phyloP scores from a whole-genome alignment of 257 asterid species.

The Gardenia jasminoides region DNA sequence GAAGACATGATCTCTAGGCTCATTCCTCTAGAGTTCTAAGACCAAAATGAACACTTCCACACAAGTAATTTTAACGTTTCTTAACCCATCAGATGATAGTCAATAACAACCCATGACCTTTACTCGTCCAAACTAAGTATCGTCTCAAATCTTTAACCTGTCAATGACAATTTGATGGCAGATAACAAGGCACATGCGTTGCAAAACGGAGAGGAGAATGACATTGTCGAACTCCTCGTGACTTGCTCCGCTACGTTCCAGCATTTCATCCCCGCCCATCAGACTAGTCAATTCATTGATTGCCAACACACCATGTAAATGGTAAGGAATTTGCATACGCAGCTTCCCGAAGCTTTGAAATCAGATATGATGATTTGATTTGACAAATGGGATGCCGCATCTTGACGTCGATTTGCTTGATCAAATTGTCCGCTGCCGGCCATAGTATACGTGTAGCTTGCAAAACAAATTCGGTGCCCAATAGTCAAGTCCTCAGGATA shows the following conservation, averaged over 20 bases:
- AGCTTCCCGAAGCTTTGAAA: neutral
- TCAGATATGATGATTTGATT: neutral
- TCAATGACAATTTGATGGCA: neutral
- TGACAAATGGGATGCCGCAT: slow-evolving; percentile 8
- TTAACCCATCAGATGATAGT: too few relatives aligned
- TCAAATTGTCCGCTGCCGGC: too few relatives aligned
- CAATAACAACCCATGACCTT: too few relatives aligned
- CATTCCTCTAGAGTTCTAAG: too few relatives aligned
- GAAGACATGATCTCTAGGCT: too few relatives aligned
- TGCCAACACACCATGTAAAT: too few relatives aligned
- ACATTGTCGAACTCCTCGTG: neutral
- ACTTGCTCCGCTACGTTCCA: neutral
- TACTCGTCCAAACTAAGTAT: too few relatives aligned
- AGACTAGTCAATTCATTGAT: too few relatives aligned
- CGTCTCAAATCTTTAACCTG: too few relatives aligned
- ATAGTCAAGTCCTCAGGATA: neutral
- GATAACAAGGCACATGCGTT: neutral
- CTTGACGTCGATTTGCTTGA: neutral
- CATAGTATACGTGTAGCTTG: neutral
- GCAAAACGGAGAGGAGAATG: neutral
- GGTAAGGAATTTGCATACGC: neutral
- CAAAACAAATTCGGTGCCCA: neutral
- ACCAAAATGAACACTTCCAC: too few relatives aligned
- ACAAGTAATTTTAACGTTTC: too few relatives aligned
- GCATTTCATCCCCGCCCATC: too few relatives aligned